Base-by-base conservation (phyloP, 2,329 filamentous ascomycete species). In the Fusarium kyushuense region DNA sequence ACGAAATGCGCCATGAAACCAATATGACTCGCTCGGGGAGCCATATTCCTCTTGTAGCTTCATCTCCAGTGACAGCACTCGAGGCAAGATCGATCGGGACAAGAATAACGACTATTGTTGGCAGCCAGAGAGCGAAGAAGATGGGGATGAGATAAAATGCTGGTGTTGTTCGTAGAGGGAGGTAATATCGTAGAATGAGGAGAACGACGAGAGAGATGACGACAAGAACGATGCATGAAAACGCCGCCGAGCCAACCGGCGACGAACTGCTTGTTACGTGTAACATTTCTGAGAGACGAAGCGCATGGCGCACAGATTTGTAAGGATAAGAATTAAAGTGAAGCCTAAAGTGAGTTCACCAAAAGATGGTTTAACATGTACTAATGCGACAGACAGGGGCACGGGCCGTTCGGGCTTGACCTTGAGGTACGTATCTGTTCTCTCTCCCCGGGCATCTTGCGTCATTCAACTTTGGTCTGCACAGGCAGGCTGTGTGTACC, bases 81-180 rank as follows among this genome's bases (percentile, higher is more conserved):
- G 94, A 97, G 2, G 95, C 94, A 70, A 99, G 89, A 79, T 99
- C 96, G 78, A 99, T 96, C 7, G 96, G 96, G 9, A 99, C 94
- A 23, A 99, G 87, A 25, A 99, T 84, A 25, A 98, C 89, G 75
- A 97, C 95, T 78, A 92, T 94, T 46, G 93, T 93, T 13, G 96
- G 96, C 8, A 99, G 88, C 76, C 93, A 94, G 72, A 99, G 86
- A n/a, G 95, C 93, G 71, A 99, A 91, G 82, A 99, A 99, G 65
- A 99, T 93, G 35, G 96, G 95, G 3, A 97, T 86, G 51, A 94
- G 86, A 51, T 98, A 89, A 79, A 96, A 97, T 62, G 90, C 92
- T 1, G 96, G 95, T 1, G 96, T 98, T 9, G 91, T 89, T 71
- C 96, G 93, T 33, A 99, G 85, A 4, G 95, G 95, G 12, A 99